Evolutionary conservation across 2,329 filamentous ascomycete species (phyloP).

Genomic region (Colletotrichum karsti): DNA sequence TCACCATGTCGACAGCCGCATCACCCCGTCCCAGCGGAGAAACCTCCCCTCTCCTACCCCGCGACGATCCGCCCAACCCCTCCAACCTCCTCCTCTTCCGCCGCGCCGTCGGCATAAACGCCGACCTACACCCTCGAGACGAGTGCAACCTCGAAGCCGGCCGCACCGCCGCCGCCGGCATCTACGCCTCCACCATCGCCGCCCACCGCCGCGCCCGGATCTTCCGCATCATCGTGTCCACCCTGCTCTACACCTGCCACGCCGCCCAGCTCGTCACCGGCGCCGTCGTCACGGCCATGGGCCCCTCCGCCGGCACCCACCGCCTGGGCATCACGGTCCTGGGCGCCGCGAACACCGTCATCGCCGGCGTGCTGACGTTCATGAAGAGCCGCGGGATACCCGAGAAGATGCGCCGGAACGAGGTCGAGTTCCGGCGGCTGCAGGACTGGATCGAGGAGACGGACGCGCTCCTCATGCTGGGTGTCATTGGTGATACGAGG

Average conservation of each 20-base stretch:
- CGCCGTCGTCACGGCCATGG: slow-evolving; percentile 55
- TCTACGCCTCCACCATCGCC: slow-evolving; percentile 49
- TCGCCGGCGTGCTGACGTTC: slow-evolving; percentile 68
- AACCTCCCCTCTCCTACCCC: slow-evolving; percentile 8
- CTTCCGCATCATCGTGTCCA: slow-evolving; percentile 44
- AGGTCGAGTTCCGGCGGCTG: slow-evolving; percentile 53
- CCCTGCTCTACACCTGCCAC: slow-evolving; percentile 51
- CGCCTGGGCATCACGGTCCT: slow-evolving; percentile 62
- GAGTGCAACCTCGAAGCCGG: slow-evolving; percentile 42
- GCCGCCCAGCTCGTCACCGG: slow-evolving; percentile 56
- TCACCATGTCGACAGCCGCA: slow-evolving; percentile 8
- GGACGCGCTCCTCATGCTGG: slow-evolving; percentile 52
- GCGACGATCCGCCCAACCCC: slow-evolving; percentile 35
- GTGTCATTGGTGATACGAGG: slow-evolving; percentile 49
- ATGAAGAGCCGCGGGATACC: slow-evolving; percentile 61
- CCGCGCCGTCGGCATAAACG: slow-evolving; percentile 52
- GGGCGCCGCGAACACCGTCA: slow-evolving; percentile 69
- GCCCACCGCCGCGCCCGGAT: slow-evolving; percentile 39
- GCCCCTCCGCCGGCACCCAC: slow-evolving; percentile 55
- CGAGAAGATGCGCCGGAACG: slow-evolving; percentile 54
- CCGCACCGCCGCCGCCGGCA: slow-evolving; percentile 43
- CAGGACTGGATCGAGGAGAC: slow-evolving; percentile 65
- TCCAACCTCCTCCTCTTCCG: slow-evolving; percentile 52
- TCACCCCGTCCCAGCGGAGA: not conserved
- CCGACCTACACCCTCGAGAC: slow-evolving; percentile 31